Base-by-base conservation (phyloP, 371 early-diverging fungal species). In the Apophysomyces variabilis region DNA sequence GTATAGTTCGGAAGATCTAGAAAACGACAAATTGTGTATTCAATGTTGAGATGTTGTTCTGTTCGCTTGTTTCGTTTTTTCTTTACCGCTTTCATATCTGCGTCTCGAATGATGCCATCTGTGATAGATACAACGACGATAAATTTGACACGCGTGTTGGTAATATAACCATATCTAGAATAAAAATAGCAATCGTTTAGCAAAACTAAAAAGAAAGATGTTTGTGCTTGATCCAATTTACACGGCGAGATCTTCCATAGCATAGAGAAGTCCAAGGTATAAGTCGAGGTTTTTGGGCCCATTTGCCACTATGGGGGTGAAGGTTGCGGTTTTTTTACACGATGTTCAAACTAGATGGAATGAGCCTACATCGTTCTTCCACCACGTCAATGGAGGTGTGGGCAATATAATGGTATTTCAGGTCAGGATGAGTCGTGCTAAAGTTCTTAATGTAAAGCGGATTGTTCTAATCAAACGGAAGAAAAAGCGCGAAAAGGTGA, bases 371-470 rank as follows among this genome's bases (percentile, higher is more conserved):
- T 71, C 92, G 83, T 76, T 94, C 95, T 68, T 95, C 96, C 68
- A 94, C 91, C 6, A 93, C 87, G 73, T 96, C 95, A 67, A 90
- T 89, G 0, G 94, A 90, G 0, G 94, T 95, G 65, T 95, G 94
- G 37, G 92, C 93, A 75, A 95, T 79, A 72, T 93, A 95, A 75
- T 94, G 93, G 75, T 89, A 94, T 72, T 93, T 93, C 44, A 94
- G 85, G 72, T 93, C 93, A 13, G 90, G 87, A 70, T 93, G 91
- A 46, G 83, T 76, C 12, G 81, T 71, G 60, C 85, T 89, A 71
- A 92, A 93, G 75, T 87, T 91, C 66, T 89, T 88, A 62, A 94
- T 84, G 76, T 85, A 93, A 26, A 96, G 69, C 3, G 96, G 96
- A 74, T 93, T 93, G 77, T 93, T 94, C 89, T 93, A 72, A 26